phyloP scores from a whole-genome alignment of 805 yeast genomes.

The Saccharomyces kudriavzevii region DNA sequence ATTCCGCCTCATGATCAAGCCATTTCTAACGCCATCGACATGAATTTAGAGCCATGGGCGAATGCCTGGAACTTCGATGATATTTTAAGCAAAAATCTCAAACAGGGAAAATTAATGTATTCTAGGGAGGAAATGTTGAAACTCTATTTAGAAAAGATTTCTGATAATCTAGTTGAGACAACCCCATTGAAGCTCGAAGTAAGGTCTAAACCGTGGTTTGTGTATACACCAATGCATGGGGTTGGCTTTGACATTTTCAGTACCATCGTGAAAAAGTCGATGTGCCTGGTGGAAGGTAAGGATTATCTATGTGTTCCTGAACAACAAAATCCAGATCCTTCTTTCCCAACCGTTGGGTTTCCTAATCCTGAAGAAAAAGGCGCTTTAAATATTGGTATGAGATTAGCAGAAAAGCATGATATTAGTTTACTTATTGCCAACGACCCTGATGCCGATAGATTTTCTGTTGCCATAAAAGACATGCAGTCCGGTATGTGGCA shows the following conservation, averaged over 20 bases:
- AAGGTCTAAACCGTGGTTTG: constrained; percentile 36
- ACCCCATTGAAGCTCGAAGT: not conserved
- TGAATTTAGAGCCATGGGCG: constrained; percentile 54
- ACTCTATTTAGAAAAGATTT: constrained; percentile 34
- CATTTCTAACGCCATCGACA: constrained; percentile 57
- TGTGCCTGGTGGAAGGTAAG: constrained; percentile 32
- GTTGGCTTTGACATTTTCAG: constrained; percentile 66
- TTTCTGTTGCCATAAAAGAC: constrained; percentile 63
- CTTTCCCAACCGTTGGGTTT: constrained; percentile 74
- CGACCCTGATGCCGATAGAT: constrained; percentile 97
- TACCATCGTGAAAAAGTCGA: constrained; percentile 24
- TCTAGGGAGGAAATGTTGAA: constrained; percentile 38
- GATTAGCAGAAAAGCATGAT: constrained; percentile 40
- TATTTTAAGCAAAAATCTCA: constrained; percentile 29
- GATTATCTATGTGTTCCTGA: constrained; percentile 41
- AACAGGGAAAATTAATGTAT: constrained; percentile 27
- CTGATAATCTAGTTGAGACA: constrained; percentile 28
- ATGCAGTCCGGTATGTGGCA: constrained; percentile 42
- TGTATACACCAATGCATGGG: constrained; percentile 95
- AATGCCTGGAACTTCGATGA: constrained; percentile 41
- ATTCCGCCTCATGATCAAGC: constrained; percentile 81
- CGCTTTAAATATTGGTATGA: constrained; percentile 68
- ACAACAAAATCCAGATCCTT: constrained; percentile 75
- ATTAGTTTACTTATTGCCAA: constrained; percentile 66
- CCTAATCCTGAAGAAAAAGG: constrained; percentile 97